phyloP scores from a whole-genome alignment of 2,329 filamentous ascomycete genomes.

The Emmonsia crescens region DNA sequence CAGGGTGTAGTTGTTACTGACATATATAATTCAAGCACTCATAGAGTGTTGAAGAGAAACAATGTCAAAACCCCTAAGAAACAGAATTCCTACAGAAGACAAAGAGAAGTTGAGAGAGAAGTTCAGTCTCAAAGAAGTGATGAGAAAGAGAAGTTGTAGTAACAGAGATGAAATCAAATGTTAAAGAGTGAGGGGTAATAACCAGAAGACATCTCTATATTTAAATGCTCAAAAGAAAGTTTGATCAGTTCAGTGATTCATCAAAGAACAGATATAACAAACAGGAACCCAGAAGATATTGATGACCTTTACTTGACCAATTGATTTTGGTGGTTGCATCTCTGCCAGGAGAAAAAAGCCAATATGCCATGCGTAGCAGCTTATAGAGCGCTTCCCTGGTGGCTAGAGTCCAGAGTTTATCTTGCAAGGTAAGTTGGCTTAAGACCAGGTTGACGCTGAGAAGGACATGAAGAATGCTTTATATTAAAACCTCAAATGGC shows the following conservation, averaged over 20 bases:
- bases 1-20: background rate
- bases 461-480: background rate
- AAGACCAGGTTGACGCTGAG: background rate
- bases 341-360: background rate
- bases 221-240: background rate
- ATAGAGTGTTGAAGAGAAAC: background rate
- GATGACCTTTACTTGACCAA: background rate
- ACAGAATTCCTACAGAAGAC: background rate
- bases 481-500: slow-evolving; percentile 1
- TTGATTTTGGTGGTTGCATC: background rate
- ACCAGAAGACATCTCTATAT: background rate
- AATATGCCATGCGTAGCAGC: background rate
- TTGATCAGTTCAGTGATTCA: background rate
- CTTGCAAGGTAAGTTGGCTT: background rate
- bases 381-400: too few relatives aligned
- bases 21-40: too few relatives aligned
- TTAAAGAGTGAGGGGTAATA: background rate
- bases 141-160: background rate
- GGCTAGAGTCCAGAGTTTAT: background rate
- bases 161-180: background rate
- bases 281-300: background rate
- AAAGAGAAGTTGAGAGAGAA: background rate
- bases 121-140: background rate
- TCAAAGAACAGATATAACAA: background rate
- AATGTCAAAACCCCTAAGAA: background rate